Evolutionary conservation across 192 early-diverging fungal species (phyloP).

Genomic region (Backusella luteola): DNA sequence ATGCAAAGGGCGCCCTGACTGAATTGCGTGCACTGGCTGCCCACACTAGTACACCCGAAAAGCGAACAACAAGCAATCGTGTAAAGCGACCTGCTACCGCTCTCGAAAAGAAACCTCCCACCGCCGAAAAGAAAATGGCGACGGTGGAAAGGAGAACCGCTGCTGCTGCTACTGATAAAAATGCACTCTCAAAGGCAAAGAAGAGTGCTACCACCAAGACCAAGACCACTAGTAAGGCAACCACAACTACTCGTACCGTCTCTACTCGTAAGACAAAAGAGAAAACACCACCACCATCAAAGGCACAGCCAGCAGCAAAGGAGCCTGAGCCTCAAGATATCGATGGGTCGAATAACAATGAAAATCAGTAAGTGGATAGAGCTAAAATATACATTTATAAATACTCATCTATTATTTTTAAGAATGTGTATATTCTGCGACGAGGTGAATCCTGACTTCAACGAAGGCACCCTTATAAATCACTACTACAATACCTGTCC

Average conservation of each 20-base stretch:
- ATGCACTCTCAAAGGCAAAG: not conserved
- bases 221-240: not conserved
- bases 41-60: not conserved
- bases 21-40: slow-evolving; percentile 19
- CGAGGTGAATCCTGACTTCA: slow-evolving; percentile 58
- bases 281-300: not conserved
- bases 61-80: not conserved
- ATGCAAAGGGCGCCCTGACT: not conserved
- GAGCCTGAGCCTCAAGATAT: not conserved
- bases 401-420: not conserved
- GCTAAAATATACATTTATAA: too few species aligned
- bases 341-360: not conserved
- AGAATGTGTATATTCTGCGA: slow-evolving; percentile 74
- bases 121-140: not conserved
- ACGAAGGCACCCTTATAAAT: slow-evolving; percentile 65
- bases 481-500: slow-evolving; percentile 83
- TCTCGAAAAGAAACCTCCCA: not conserved
- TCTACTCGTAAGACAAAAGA: slow-evolving; percentile 2
- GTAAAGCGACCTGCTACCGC: slow-evolving; percentile 21
- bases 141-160: not conserved
- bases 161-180: not conserved
- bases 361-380: slow-evolving; percentile 7
- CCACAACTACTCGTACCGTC: not conserved
- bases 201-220: not conserved
- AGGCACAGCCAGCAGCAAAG: not conserved